Conservation (phyloP, 768 basidiomycete species). For the Termitomyces sp. region DNA sequence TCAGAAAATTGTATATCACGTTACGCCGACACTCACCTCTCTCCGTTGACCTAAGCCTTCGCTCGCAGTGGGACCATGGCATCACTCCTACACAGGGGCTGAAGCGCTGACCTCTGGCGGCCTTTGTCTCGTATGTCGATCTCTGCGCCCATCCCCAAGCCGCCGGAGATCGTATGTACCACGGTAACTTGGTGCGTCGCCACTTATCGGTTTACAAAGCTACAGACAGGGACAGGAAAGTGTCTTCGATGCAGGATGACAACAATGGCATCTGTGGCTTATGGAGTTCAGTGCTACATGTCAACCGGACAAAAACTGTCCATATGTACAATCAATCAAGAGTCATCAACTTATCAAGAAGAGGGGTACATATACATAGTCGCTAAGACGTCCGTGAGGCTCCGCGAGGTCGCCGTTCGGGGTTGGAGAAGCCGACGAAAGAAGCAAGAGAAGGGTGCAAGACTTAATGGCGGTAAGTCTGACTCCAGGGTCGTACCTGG, state of each 20-base stretch:
- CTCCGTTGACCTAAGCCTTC: too few relatives aligned
- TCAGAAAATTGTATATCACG: too few relatives aligned
- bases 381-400: not conserved
- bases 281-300: not conserved
- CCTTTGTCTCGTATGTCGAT: not conserved
- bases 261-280: not conserved
- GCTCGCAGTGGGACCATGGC: not conserved
- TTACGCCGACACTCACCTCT: too few relatives aligned
- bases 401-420: slow-evolving; percentile 4
- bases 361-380: not conserved
- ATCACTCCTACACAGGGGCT: not conserved
- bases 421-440: slow-evolving; percentile 7
- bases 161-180: not conserved
- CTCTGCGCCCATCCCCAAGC: not conserved
- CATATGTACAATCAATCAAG: not conserved
- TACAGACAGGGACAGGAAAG: not conserved
- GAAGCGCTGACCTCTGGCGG: not conserved
- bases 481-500: slow-evolving; percentile 1
- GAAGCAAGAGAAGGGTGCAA: slow-evolving; percentile 4
- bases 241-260: not conserved
- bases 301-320: not conserved
- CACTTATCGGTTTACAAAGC: not conserved
- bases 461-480: slow-evolving; percentile 7
- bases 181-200: not conserved
- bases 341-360: not conserved